Evolutionary conservation across 2,329 filamentous ascomycete species (phyloP).

Genomic region (Calonectria montana): DNA sequence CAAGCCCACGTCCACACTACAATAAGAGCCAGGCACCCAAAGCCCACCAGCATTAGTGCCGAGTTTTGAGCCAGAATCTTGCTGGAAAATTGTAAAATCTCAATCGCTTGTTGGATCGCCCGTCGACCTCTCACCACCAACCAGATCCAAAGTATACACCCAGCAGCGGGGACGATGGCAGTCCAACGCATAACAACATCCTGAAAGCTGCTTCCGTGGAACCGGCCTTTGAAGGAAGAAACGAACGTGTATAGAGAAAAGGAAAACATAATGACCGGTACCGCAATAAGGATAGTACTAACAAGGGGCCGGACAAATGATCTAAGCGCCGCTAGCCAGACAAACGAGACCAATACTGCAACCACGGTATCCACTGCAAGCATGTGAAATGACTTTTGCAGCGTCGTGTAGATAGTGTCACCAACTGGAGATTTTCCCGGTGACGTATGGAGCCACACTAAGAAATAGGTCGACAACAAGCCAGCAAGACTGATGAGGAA

Average conservation of each 20-base stretch:
- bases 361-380: conserved; percentile 92
- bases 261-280: conserved; percentile 86
- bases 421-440: conserved; percentile 79
- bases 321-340: conserved; percentile 90
- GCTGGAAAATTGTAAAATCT: conserved; percentile 92
- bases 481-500: conserved; percentile 87
- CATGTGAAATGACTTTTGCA: conserved; percentile 88
- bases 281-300: conserved; percentile 81
- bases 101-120: conserved; percentile 83
- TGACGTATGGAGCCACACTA: conserved; percentile 91
- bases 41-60: conserved; percentile 84
- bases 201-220: conserved; percentile 82
- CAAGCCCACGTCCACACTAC: conserved; percentile 95
- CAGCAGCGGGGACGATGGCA: conserved; percentile 78
- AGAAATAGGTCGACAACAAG: conserved; percentile 87
- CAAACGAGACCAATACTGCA: conserved; percentile 85
- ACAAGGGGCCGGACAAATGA: conserved; percentile 91
- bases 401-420: conserved; percentile 92
- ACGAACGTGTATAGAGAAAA: conserved; percentile 94
- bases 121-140: conserved; percentile 83
- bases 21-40: conserved; percentile 78
- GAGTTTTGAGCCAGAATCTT: conserved; percentile 88
- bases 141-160: conserved; percentile 84
- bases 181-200: conserved; percentile 91
- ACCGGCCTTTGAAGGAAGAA: conserved; percentile 84